Evolutionary conservation across 345 rosid genomes (phyloP).

Genomic region (Salix purpurea): DNA sequence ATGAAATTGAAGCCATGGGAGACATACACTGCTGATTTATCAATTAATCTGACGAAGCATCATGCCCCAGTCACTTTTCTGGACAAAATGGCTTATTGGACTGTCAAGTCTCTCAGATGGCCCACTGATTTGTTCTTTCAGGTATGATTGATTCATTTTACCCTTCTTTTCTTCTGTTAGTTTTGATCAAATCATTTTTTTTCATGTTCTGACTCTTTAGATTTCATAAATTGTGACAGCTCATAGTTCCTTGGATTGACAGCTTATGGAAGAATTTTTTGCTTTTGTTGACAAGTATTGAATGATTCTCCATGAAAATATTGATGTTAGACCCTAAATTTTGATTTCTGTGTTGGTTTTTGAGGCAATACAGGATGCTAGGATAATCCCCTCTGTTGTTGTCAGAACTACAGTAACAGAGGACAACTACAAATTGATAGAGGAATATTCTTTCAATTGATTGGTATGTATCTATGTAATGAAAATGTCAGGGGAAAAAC

Average conservation of each 20-base stretch:
- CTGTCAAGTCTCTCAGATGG: slow-evolving; percentile 57
- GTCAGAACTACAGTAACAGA: not conserved
- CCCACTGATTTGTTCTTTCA: slow-evolving; percentile 77
- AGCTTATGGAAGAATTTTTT: not conserved
- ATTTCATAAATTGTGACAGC: not conserved
- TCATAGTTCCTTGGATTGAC: not conserved
- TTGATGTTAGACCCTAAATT: not conserved
- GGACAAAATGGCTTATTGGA: slow-evolving; percentile 66
- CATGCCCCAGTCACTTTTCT: slow-evolving; percentile 52
- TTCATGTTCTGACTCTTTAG: not conserved
- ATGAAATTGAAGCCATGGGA: slow-evolving; percentile 71
- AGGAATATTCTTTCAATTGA: not conserved
- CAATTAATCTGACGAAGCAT: slow-evolving; percentile 70
- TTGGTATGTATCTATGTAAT: not conserved
- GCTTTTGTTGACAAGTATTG: not conserved
- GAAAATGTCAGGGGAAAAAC: not conserved
- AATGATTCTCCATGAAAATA: not conserved
- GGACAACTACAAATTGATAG: not conserved
- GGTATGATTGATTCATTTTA: slow-evolving; percentile 29
- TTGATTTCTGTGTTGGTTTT: not conserved
- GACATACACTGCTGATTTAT: slow-evolving; percentile 42
- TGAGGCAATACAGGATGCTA: not conserved
- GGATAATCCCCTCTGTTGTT: not conserved
- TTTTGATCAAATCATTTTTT: not conserved
- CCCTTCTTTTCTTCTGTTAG: too few species aligned